Evolutionary conservation across 2,329 filamentous ascomycete species (phyloP), one percentile per base, ranked within the genome.

Genomic region (Alternaria burnsii): DNA sequence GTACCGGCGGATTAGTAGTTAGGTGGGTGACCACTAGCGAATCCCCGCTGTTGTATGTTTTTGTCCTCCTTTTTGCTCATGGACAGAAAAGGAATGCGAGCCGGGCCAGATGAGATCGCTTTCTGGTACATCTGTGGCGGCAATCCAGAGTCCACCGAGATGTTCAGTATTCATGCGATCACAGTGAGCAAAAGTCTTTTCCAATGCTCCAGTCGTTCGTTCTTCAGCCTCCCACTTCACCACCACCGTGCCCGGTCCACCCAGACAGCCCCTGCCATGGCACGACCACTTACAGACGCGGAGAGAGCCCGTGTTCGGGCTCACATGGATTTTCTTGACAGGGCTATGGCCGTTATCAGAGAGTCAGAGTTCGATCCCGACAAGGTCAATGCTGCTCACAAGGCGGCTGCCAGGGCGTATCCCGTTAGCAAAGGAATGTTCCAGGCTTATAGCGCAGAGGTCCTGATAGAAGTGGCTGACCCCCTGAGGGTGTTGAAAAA

Each of bases 211-310:
- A 52, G 24, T 42, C 38, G 50, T 26, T 16, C n/a, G 38, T 52
- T 52, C 50, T 52, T 52, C 36, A 52, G 50, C 26, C 50, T 52
- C 24, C 16, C 48, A 41, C 24, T 41, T 52, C 36, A 52, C 48
- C 14, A 52, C 38, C 38, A 42, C 40, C 4, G 51, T 44, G 51
- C 40, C 51, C 8, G 18, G 40, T 43, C 51, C 12, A 44, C 28
- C 12, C 51, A 38, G 14, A 34, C 6, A 44, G 51, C 51, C 28
- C 40, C 51, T 26, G 40, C 51, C 40, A 53, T 53, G 51, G 40
- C 40, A 4, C 11, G 12, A 41, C 40, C 40, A 44, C 28, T 53
- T 53, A 44, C 51, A 26, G 28, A 38, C 28, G 51, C 40, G 28
- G 40, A 53, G 12, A 53, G 38, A 53, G 51, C 40, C 40, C 40